phyloP scores from a whole-genome alignment of 805 yeast genomes.

The Teunomyces pallodes region DNA sequence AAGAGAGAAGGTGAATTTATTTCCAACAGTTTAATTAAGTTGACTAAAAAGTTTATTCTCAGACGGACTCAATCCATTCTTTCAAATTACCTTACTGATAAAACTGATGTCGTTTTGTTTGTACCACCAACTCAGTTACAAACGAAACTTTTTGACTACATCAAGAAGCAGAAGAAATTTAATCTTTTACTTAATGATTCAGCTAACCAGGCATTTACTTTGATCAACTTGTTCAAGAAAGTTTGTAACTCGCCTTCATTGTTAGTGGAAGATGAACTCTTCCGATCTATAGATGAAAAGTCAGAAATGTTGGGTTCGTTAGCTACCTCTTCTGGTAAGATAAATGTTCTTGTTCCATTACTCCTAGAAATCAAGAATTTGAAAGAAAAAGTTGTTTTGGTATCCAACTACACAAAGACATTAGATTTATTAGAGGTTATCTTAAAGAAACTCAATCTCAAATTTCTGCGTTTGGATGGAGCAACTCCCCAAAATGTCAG shows the following conservation, averaged over 20 bases:
- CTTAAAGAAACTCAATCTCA: slow-evolving; percentile 46
- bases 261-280: slow-evolving; percentile 48
- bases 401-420: slow-evolving; percentile 86
- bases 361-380: slow-evolving; percentile 45
- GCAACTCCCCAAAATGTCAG: slow-evolving; percentile 68
- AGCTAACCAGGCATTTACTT: slow-evolving; percentile 50
- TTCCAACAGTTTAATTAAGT: slow-evolving; percentile 58
- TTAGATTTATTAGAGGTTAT: slow-evolving; percentile 69
- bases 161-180: slow-evolving; percentile 39
- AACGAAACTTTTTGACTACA: slow-evolving; percentile 48
- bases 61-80: slow-evolving; percentile 67
- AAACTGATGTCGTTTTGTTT: slow-evolving; percentile 73
- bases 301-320: slow-evolving; percentile 13
- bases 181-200: slow-evolving; percentile 25
- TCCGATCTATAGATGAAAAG: slow-evolving; percentile 13
- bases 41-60: slow-evolving; percentile 66
- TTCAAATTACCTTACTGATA: slow-evolving; percentile 61
- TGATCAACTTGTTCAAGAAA: slow-evolving; percentile 75
- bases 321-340: slow-evolving; percentile 51
- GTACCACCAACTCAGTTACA: slow-evolving; percentile 74
- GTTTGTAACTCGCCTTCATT: slow-evolving; percentile 81
- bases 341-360: slow-evolving; percentile 56
- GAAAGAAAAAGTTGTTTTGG: slow-evolving; percentile 75
- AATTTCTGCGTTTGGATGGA: slow-evolving; percentile 76
- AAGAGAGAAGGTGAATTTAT: slow-evolving; percentile 57